Evolutionary conservation across 306 rosid genomes (phyloP).

Genomic region (Castanea sativa): DNA sequence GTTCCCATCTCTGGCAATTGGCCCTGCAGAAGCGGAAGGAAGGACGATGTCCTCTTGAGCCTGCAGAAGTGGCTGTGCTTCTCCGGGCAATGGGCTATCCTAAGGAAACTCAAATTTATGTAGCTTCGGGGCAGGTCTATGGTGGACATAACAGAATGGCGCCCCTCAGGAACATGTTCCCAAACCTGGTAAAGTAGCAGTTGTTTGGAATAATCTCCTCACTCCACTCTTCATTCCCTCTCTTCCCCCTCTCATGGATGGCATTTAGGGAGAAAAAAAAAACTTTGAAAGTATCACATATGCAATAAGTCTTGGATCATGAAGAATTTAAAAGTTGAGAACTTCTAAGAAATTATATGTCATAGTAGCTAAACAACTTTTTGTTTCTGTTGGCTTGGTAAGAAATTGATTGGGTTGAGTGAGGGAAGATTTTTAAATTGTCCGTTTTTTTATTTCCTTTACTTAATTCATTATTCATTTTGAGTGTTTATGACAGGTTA

Average conservation of each 20-base stretch:
- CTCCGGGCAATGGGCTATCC: conserved; percentile 99
- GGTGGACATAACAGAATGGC: conserved; percentile 99
- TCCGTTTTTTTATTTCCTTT: neutral
- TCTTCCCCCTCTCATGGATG: too few relatives aligned
- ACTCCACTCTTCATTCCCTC: neutral
- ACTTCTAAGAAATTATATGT: neutral
- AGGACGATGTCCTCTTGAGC: conserved; percentile 98
- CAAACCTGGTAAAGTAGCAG: conserved; percentile 59
- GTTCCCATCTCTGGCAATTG: conserved; percentile 98
- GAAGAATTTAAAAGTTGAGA: too few relatives aligned
- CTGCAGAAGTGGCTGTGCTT: conserved; percentile 97
- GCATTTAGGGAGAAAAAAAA: neutral
- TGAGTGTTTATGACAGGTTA: conserved; percentile 51
- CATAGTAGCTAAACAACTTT: neutral
- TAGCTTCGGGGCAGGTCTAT: conserved; percentile 98
- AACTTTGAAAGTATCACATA: neutral
- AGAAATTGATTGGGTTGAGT: neutral
- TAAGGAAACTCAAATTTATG: conserved; percentile 96
- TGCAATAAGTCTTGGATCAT: too few relatives aligned
- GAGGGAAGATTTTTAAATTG: neutral
- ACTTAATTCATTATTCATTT: neutral
- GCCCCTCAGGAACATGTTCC: conserved; percentile 93
- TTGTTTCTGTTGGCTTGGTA: neutral
- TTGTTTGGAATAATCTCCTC: neutral
- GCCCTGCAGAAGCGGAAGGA: conserved; percentile 99